Percentiles rank a stretch among this genome's conserved stretches.
phyloP scores from a whole-genome alignment of 805 yeast species.

The Sugiyamaella chiloensis region DNA sequence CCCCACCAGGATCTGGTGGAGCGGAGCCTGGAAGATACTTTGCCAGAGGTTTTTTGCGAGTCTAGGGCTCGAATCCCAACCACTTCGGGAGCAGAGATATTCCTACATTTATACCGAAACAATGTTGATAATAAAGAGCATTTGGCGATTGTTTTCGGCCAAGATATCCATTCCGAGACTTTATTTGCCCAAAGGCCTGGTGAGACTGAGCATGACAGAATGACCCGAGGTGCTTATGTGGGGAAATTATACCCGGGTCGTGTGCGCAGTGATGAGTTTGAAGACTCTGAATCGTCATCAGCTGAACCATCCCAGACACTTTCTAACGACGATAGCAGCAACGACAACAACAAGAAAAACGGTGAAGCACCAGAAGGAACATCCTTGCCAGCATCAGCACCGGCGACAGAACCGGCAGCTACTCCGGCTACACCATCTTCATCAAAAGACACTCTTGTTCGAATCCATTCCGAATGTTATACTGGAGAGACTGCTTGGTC shows the following conservation, averaged over 20 bases:
- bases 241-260: slow-evolving; percentile 92
- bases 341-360: not conserved
- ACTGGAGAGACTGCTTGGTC: slow-evolving; percentile 99
- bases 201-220: slow-evolving; percentile 87
- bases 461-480: slow-evolving; percentile 96
- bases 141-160: slow-evolving; percentile 95
- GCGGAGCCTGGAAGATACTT: slow-evolving; percentile 23
- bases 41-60: slow-evolving; percentile 81
- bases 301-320: too few species aligned
- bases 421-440: not conserved
- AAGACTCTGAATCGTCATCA: slow-evolving; percentile 17
- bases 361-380: too few species aligned
- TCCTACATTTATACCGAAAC: slow-evolving; percentile 83
- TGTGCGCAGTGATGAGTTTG: slow-evolving; percentile 40
- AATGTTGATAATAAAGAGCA: slow-evolving; percentile 90
- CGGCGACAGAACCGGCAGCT: slow-evolving; percentile 3
- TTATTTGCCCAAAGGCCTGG: slow-evolving; percentile 58
- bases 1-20: slow-evolving; percentile 16
- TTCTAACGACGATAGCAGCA: not conserved
- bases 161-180: slow-evolving; percentile 74
- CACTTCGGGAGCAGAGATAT: slow-evolving; percentile 90
- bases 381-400: not conserved
- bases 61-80: slow-evolving; percentile 97
- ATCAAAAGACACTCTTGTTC: slow-evolving; percentile 48
- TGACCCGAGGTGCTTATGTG: slow-evolving; percentile 97